Percentiles rank a stretch among this genome's conserved stretches.
These are phyloP conservation scores for Russula emetica DNA, from an alignment of 768 basidiomycete genomes.

Conservation along the genomic window DNA sequence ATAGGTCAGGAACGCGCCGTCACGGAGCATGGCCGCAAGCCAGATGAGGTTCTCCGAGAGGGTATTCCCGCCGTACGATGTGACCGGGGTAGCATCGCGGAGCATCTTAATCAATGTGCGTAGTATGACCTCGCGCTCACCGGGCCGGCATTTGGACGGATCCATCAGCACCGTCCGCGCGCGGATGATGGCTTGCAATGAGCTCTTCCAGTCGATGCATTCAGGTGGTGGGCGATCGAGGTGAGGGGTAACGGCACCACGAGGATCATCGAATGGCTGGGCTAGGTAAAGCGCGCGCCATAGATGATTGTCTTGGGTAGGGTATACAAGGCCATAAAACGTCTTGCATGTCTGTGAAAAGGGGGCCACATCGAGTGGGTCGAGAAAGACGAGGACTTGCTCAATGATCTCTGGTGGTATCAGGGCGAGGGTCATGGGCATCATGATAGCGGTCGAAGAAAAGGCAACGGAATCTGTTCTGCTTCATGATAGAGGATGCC, in stretches of 20 bases:
- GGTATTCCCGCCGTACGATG: conserved; percentile 30
- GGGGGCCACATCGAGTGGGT: conserved; percentile 56
- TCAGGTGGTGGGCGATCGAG: conserved; percentile 28
- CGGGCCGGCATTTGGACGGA: conserved; percentile 36
- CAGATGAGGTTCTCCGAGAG: conserved; percentile 52
- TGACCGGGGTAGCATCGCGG: conserved; percentile 40
- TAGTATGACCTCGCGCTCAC: conserved; percentile 44
- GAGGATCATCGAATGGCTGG: conserved; percentile 61
- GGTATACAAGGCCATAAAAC: conserved; percentile 45
- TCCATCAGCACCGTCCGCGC: conserved; percentile 46
- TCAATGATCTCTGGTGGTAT: conserved; percentile 60
- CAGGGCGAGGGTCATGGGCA: background rate
- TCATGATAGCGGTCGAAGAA: conserved; percentile 1
- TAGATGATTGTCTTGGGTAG: conserved; percentile 42
- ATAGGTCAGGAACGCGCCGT: conserved; percentile 42
- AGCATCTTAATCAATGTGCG: conserved; percentile 51
- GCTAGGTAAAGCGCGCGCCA: conserved; percentile 66
- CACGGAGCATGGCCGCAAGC: conserved; percentile 43
- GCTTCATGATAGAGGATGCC: background rate
- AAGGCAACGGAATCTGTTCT: background rate
- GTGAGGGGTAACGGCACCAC: conserved; percentile 42
- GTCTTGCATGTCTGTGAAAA: conserved; percentile 48
- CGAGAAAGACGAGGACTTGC: conserved; percentile 49
- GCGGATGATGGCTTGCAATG: conserved; percentile 53
- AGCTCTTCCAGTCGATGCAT: conserved; percentile 44